These are phyloP conservation scores for Pseudohalonectria lignicola DNA, from an alignment of 2,329 filamentous ascomycete species.

Conservation along the genomic window DNA sequence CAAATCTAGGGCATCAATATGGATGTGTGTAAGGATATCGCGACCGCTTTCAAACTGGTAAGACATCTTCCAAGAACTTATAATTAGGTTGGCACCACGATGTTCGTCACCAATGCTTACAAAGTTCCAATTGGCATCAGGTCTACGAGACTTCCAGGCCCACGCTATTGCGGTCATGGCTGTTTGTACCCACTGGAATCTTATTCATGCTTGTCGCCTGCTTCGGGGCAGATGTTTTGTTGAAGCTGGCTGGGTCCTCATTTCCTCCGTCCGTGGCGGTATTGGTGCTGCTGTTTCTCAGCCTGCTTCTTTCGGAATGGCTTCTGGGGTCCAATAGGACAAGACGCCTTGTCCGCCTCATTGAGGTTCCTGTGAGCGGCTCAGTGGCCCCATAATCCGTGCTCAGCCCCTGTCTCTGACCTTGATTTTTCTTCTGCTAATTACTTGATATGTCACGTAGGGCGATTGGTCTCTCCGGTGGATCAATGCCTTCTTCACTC, in stretches of 20 bases:
- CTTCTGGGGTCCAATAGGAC: slow-evolving; percentile 36
- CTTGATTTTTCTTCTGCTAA: too few species aligned
- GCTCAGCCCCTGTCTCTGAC: background rate
- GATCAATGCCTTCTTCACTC: slow-evolving; percentile 49
- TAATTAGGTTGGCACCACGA: too few species aligned
- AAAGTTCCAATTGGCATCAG: too few species aligned
- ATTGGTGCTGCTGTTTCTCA: slow-evolving; percentile 41
- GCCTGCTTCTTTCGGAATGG: slow-evolving; percentile 32
- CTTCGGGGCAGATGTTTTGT: slow-evolving; percentile 30
- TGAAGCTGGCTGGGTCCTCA: slow-evolving; percentile 33
- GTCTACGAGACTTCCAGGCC: slow-evolving; percentile 5
- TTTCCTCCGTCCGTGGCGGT: slow-evolving; percentile 52
- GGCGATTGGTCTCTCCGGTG: slow-evolving; percentile 46
- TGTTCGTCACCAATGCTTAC: too few species aligned
- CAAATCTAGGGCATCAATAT: too few species aligned
- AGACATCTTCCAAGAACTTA: too few species aligned
- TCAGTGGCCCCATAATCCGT: accelerated
- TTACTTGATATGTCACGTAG: slow-evolving; percentile 18
- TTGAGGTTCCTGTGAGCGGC: slow-evolving; percentile 41
- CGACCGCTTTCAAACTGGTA: too few species aligned
- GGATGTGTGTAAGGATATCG: too few species aligned
- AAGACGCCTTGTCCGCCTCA: slow-evolving; percentile 30
- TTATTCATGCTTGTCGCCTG: slow-evolving; percentile 26
- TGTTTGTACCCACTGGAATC: slow-evolving; percentile 37
- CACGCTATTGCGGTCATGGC: slow-evolving; percentile 26